Percentiles rank a stretch among this genome's conserved stretches.
Conservation (phyloP, 176 grass and related monocot genomes). For the Oryza nivara region DNA sequence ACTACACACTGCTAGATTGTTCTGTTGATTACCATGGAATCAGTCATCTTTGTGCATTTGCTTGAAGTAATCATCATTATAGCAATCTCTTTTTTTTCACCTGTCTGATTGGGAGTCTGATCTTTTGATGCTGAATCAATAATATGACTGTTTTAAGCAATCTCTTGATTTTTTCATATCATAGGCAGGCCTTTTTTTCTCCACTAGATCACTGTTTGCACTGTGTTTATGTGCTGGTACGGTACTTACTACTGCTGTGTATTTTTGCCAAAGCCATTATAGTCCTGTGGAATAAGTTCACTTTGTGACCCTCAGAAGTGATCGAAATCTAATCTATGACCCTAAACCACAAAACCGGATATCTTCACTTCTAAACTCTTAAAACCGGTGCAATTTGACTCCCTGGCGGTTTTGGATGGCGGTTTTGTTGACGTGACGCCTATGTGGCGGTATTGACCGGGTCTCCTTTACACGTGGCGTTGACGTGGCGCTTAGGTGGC, state of each 20-base stretch:
- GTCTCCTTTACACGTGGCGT: too few species aligned
- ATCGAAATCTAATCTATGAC: too few species aligned
- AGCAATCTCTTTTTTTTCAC: not conserved
- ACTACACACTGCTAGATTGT: not conserved
- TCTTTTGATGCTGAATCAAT: not conserved
- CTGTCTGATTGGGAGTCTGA: not conserved
- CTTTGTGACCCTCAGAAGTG: too few species aligned
- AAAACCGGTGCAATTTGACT: too few species aligned
- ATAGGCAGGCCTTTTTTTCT: not conserved
- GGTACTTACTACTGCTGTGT: not conserved
- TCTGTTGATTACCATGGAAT: not conserved
- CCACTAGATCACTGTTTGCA: not conserved
- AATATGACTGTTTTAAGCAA: not conserved
- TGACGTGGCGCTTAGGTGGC: too few species aligned
- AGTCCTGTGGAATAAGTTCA: too few species aligned
- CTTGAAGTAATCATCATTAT: constrained; percentile 3
- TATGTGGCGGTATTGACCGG: too few species aligned
- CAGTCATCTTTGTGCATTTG: not conserved
- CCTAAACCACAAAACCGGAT: too few species aligned
- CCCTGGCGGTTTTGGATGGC: too few species aligned
- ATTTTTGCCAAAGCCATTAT: not conserved
- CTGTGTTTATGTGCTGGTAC: not conserved
- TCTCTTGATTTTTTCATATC: not conserved
- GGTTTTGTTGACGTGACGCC: too few species aligned
- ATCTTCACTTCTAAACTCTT: too few species aligned